Evolutionary conservation across 805 yeast species (phyloP), one percentile per base, ranked within the genome.

Genomic region (Metschnikowia picachoensis): DNA sequence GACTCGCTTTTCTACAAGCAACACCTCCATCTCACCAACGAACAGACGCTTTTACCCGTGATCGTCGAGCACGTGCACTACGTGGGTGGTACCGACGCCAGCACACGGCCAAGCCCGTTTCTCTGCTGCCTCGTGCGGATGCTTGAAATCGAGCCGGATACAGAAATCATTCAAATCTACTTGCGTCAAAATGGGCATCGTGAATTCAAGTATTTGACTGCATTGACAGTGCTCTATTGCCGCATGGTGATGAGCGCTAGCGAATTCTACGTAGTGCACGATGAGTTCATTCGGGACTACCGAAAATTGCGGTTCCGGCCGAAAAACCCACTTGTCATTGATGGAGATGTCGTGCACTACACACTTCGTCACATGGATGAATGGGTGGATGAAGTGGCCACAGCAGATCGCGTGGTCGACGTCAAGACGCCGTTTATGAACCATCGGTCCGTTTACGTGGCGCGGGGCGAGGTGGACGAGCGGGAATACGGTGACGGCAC

Each of bases 71-170:
- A 69, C 10, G 71, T 72, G 20, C 50, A 72, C 9, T 70, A 70
- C 41, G 62, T 87, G 4, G 92, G 88, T 0, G 83, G 86, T 0
- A 66, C 77, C n/a, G 78, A 76, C 41, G 67, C 73, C 13, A 68
- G 67, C 17, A 80, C 80, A 30, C 65, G 79, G 49, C 94, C 95
- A 0, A 71, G 85, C 14, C 83, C 82, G 12, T 89, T 88, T 55
- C 60, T 87, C n/a, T 83, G 95, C 58, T 72, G 95, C 37, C 62
- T 89, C 30, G 79, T 88, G 58, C 81, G 92, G 52, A 61, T 92
- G 47, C 70, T 91, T 4, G 95, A 92, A 62, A 64, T 94, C 14
- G 80, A 80, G 50, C 97, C 97, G 0, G 56, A 74, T 1, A 57
- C 59, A 10, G 86, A 80, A 4, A 78, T 87, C 4, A 59, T 87